Evolutionary conservation across 148 eudicot genomes (phyloP).

Genomic region (Chenopodium quinoa): DNA sequence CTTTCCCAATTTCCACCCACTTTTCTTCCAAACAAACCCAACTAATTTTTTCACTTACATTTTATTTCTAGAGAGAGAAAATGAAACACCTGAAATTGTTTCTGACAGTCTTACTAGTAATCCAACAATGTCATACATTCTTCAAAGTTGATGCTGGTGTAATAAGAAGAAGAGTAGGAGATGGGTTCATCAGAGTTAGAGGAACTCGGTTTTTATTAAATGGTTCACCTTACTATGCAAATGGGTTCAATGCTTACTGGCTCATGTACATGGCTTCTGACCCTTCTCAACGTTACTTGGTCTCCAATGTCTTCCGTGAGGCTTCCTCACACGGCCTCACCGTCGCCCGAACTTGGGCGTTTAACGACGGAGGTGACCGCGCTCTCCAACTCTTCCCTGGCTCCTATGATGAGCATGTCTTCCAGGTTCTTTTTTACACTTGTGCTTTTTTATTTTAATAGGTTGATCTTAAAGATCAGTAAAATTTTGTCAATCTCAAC

Average conservation of each 20-base stretch:
- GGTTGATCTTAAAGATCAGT: not conserved
- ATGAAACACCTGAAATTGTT: conserved; percentile 22
- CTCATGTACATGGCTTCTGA: conserved; percentile 81
- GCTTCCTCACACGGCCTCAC: conserved; percentile 75
- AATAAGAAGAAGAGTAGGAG: conserved; percentile 16
- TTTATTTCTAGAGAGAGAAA: not conserved
- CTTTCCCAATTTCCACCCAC: conserved; percentile 7
- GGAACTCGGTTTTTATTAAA: conserved; percentile 75
- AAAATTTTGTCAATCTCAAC: not conserved
- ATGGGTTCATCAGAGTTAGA: conserved; percentile 56
- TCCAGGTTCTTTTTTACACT: conserved; percentile 42
- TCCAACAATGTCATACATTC: conserved; percentile 24
- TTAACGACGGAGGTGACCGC: conserved; percentile 76
- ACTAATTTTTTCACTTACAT: not conserved
- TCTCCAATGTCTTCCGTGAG: conserved; percentile 62
- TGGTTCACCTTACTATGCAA: conserved; percentile 77
- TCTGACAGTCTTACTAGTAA: conserved; percentile 15
- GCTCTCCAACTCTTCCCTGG: conserved; percentile 86
- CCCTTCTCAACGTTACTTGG: conserved; percentile 67
- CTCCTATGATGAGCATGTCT: conserved; percentile 70
- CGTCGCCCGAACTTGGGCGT: conserved; percentile 94
- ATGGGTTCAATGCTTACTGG: conserved; percentile 99
- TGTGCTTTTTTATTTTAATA: no score
- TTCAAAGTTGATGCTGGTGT: conserved; percentile 20
- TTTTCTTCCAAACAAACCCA: not conserved